Evolutionary conservation across 2,329 filamentous ascomycete genomes (phyloP), one percentile per base, ranked within the genome.

Genomic region (Westerdykella ornata): DNA sequence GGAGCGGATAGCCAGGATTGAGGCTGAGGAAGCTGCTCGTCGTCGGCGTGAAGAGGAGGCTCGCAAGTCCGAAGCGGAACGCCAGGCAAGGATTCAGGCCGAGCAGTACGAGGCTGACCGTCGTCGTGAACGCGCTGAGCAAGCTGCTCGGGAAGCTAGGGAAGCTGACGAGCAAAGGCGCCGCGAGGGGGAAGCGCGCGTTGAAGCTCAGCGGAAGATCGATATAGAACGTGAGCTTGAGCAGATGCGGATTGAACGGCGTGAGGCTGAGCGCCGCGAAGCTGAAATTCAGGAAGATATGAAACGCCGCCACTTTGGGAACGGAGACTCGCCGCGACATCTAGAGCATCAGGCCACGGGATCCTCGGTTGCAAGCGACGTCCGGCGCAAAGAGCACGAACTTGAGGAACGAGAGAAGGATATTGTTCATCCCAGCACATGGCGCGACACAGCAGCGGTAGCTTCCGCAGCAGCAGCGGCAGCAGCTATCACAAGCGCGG

Each of bases 391-490:
- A 32, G 61, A 67, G 35, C 47, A 53, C 16, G 60, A 67, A 38
- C 46, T 66, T 11, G 46, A 59, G 39, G 54, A 60, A 5, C 58
- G 62, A 11, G 65, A 66, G 44, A 56, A 52, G 7, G 54, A 61
- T 38, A 48, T 60, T 19, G 52, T 61, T 12, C 52, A 61, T 30
- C 55, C 57, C 15, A 56, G 66, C 15, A 41, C 54, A 3, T 69
- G 65, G 66, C 65, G 61, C 40, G 59, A 52, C 5, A 56, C 67
- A 35, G 61, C 62, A 19, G 65, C 62, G 26, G 63, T 59, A 19
- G 62, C 59, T 20, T 52, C 57, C 6, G 62, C 59, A 20, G 63
- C 59, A 29, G 55, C 56, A 37, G 59, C 61, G 13, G 61, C 59
- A 12, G 57, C 57, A 5, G 58, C 54, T 1, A 62, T 64, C 18